Evolutionary conservation across 352 stramenopile genomes (phyloP).

Genomic region (Elongisporangium anandrum): DNA sequence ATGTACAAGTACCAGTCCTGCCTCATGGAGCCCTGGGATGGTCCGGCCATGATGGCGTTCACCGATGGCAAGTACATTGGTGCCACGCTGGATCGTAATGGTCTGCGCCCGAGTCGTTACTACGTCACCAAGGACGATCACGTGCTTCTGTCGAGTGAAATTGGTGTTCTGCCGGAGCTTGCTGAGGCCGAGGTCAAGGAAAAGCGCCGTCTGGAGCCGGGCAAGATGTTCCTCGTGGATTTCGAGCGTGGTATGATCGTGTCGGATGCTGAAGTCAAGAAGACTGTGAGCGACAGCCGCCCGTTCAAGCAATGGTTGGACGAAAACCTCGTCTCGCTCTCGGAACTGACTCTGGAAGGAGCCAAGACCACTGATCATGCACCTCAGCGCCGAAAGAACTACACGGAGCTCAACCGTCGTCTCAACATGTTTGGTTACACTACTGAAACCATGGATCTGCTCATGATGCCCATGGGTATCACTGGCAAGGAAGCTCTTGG

Average conservation of each 20-base stretch:
- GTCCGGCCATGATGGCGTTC: conserved; percentile 97
- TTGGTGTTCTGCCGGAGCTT: conserved; percentile 91
- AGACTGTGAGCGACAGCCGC: conserved; percentile 79
- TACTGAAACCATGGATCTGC: conserved; percentile 93
- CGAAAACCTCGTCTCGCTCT: conserved; percentile 88
- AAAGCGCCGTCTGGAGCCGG: conserved; percentile 93
- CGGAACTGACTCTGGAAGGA: conserved; percentile 50
- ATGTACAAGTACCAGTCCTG: conserved; percentile 98
- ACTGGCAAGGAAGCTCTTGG: conserved; percentile 92
- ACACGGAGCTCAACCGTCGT: conserved; percentile 78
- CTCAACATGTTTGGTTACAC: conserved; percentile 96
- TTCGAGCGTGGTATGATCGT: conserved; percentile 94
- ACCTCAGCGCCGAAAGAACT: conserved; percentile 29
- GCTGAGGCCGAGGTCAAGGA: conserved; percentile 90
- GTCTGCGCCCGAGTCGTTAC: conserved; percentile 93
- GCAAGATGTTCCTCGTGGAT: conserved; percentile 98
- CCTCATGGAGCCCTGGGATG: conserved; percentile 98
- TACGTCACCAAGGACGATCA: conserved; percentile 97
- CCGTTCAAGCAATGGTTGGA: conserved; percentile 93
- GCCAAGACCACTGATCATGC: conserved; percentile 13
- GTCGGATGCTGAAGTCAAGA: conserved; percentile 95
- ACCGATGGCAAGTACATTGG: conserved; percentile 95
- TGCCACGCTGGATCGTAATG: conserved; percentile 96
- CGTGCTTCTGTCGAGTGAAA: conserved; percentile 94
- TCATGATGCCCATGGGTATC: conserved; percentile 94